Percentiles rank a stretch among this genome's conserved stretches.
Conservation (phyloP, 2,329 filamentous ascomycete species). For the Phyllosticta citribraziliensis region DNA sequence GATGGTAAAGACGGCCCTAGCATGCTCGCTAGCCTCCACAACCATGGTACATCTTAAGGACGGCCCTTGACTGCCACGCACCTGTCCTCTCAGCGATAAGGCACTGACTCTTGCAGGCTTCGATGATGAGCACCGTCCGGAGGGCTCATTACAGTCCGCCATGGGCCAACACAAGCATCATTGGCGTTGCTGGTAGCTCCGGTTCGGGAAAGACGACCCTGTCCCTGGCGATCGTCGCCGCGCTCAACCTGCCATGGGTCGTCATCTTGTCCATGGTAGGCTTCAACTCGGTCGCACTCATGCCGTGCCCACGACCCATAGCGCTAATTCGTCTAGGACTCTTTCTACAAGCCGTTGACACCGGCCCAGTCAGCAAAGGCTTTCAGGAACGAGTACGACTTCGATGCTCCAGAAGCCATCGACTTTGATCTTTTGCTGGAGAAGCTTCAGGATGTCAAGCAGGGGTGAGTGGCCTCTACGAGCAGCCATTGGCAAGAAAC, state of each 20-base stretch:
- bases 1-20: not conserved
- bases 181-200: slow-evolving; percentile 89
- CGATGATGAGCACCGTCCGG: slow-evolving; percentile 11
- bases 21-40: slow-evolving; percentile 1
- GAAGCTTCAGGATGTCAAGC: slow-evolving; percentile 72
- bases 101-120: not conserved
- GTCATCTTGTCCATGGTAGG: slow-evolving; percentile 90
- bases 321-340: slow-evolving; percentile 53
- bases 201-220: slow-evolving; percentile 93
- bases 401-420: slow-evolving; percentile 87
- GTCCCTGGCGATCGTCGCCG: slow-evolving; percentile 80
- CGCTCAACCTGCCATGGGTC: slow-evolving; percentile 91
- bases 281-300: not conserved
- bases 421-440: slow-evolving; percentile 87
- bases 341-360: slow-evolving; percentile 87
- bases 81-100: not conserved
- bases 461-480: slow-evolving; percentile 52
- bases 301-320: slow-evolving; percentile 13
- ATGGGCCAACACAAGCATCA: slow-evolving; percentile 94
- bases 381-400: slow-evolving; percentile 88
- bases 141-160: slow-evolving; percentile 76
- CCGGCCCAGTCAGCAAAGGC: slow-evolving; percentile 69
- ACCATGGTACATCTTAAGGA: not conserved
- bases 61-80: not conserved
- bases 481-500: not conserved